Evolutionary conservation across 208 protist species (phyloP).

Genomic region (Leishmania guyanensis): DNA sequence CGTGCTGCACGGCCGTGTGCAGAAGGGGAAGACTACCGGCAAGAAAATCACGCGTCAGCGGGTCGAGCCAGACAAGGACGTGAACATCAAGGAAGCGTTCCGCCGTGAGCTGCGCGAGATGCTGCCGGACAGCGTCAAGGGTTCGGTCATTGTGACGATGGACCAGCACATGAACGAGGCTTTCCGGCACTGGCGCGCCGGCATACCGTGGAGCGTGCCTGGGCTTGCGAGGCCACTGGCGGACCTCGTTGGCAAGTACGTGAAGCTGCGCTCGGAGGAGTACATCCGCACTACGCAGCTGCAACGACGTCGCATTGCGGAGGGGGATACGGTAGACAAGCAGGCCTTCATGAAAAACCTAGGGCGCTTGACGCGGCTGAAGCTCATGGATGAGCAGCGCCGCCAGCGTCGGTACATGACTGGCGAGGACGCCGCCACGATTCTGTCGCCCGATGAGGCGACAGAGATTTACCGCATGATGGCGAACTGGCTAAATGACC

Average conservation of each 20-base stretch:
- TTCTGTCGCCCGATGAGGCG: conserved; percentile 96
- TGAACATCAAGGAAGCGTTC: conserved; percentile 99
- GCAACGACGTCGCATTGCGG: conserved; percentile 98
- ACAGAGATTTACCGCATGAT: conserved; percentile 99
- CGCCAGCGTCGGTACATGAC: conserved; percentile 98
- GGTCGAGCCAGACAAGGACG: conserved; percentile 99
- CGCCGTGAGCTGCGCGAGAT: conserved; percentile 99
- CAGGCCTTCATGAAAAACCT: conserved; percentile 99
- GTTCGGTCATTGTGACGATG: conserved; percentile 97
- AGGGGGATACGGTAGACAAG: conserved; percentile 99
- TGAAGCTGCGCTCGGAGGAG: conserved; percentile 99
- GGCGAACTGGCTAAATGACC: conserved; percentile 99
- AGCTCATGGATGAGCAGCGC: conserved; percentile 99
- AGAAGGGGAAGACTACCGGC: conserved; percentile 95
- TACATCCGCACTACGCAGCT: conserved; percentile 99
- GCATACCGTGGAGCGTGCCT: conserved; percentile 99
- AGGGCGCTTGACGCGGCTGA: conserved; percentile 99
- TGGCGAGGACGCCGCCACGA: conserved; percentile 93
- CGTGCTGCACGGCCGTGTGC: conserved; percentile 98
- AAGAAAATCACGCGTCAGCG: conserved; percentile 99
- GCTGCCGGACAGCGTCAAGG: conserved; percentile 99
- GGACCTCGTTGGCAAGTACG: conserved; percentile 99
- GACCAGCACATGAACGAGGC: conserved; percentile 99
- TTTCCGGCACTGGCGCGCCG: conserved; percentile 99
- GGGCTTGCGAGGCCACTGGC: conserved; percentile 98